Percentiles rank a stretch among this genome's conserved stretches.
Conservation (phyloP, 2,329 filamentous ascomycete genomes). For the Monilinia vaccinii-corymbosi region DNA sequence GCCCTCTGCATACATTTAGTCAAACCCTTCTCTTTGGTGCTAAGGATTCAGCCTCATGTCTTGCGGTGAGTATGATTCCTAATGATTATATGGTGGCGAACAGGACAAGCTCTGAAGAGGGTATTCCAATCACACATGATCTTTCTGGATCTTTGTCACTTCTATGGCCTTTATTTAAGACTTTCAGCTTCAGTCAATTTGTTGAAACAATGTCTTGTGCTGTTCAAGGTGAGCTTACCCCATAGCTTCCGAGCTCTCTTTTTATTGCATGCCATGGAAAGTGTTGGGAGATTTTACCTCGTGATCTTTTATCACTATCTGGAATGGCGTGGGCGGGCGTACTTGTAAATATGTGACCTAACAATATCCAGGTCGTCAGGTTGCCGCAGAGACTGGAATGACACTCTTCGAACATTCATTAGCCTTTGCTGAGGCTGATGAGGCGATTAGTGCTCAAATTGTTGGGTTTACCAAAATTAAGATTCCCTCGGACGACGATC, state of each 20-base stretch:
- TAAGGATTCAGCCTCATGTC: slow-evolving; percentile 65
- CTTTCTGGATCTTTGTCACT: slow-evolving; percentile 63
- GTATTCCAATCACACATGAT: slow-evolving; percentile 12
- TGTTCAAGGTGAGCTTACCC: slow-evolving; percentile 53
- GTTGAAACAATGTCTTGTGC: slow-evolving; percentile 83
- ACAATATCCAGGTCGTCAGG: slow-evolving; percentile 39
- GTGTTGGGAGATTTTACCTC: background rate
- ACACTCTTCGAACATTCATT: slow-evolving; percentile 93
- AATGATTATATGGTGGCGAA: slow-evolving; percentile 33
- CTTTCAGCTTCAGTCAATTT: slow-evolving; percentile 68
- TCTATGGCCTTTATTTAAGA: slow-evolving; percentile 67
- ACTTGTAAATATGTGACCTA: slow-evolving; percentile 4
- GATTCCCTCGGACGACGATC: slow-evolving; percentile 14
- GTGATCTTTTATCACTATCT: background rate
- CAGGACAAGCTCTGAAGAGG: background rate
- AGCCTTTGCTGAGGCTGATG: slow-evolving; percentile 91
- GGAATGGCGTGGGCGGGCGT: background rate
- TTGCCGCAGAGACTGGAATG: slow-evolving; percentile 85
- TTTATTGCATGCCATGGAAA: background rate
- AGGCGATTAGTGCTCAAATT: slow-evolving; percentile 72
- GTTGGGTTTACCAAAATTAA: slow-evolving; percentile 30
- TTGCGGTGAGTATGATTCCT: slow-evolving; percentile 63
- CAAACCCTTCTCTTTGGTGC: slow-evolving; percentile 65
- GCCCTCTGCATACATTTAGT: slow-evolving; percentile 62
- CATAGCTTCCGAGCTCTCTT: background rate